Evolutionary conservation across 805 yeast genomes (phyloP), one percentile per base, ranked within the genome.

Genomic region (Starmerella tilneyi): DNA sequence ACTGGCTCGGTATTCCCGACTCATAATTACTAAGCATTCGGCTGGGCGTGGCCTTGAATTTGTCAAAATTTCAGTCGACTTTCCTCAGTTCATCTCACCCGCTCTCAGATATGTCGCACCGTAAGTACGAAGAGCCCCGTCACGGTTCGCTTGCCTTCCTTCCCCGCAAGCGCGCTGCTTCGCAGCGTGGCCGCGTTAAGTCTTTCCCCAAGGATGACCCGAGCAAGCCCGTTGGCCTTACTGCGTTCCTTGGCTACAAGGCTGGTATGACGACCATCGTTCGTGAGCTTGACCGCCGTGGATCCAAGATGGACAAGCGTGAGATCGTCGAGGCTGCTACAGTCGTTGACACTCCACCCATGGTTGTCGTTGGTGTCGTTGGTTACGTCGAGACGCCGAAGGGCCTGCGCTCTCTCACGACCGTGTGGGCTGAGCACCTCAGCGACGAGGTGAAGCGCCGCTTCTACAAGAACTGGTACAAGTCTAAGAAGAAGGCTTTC

Each of bases 381-480:
- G 98, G 98, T 74, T 92, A 92, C 92, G 92, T 92, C 67, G 98
- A 89, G 78, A 88, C 98, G 66, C 98, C 98, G 76, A 88, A 96
- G 79, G 98, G 98, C 76, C 80, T 92, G 70, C 86, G 98, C 77
- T 85, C 98, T 57, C 81, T 92, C 73, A 85, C 97, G 73, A 92
- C 98, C 67, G 98, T 92, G 70, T 92, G 98, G 98, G 98, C 98
- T 68, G 97, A 92, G 80, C 98, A 92, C 77, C 80, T 92, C 69
- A 83, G 95, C 67, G 98, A 92, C 71, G 98, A 92, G 76, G 79
- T 92, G 74, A 89, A 81, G 84, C 85, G 98, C 81, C 85, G 96
- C 79, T 92, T 92, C 95, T 92, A 92, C 96, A 92, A 88, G 85
- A 92, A 89, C 95, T 92, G 98, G 98, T 92, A 84, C 95, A 88